Conservation (phyloP, 2,329 filamentous ascomycete species). For the Cladosporium sp. region DNA sequence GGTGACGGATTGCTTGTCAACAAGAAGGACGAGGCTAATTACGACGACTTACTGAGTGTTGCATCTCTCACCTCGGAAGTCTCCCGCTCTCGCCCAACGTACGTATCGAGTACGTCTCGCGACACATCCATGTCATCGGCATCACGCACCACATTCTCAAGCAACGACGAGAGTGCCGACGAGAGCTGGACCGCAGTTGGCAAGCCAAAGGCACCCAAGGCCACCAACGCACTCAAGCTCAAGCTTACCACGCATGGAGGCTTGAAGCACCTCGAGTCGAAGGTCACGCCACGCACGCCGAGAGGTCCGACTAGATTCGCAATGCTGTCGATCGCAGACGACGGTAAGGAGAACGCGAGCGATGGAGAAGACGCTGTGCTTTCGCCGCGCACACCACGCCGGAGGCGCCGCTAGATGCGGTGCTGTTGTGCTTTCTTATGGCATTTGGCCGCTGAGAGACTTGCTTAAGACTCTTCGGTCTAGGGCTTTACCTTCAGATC, state of each 20-base stretch:
- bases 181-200: conserved; percentile 24
- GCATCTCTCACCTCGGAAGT: background rate
- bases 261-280: conserved; percentile 23
- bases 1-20: conserved; percentile 17
- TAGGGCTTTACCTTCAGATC: background rate
- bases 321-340: background rate
- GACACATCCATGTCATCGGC: conserved; percentile 11
- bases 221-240: conserved; percentile 9
- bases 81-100: conserved; percentile 16
- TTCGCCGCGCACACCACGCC: background rate
- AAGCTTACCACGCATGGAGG: conserved; percentile 26
- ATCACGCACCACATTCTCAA: conserved; percentile 4
- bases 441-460: background rate
- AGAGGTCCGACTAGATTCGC: background rate
- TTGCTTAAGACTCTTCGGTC: background rate
- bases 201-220: conserved; percentile 22
- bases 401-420: background rate
- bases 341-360: background rate
- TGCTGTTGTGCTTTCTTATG: background rate
- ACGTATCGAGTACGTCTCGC: conserved; percentile 16
- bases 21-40: background rate
- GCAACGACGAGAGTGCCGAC: conserved; percentile 18
- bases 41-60: conserved; percentile 12
- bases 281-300: background rate
- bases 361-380: background rate